Conservation (phyloP, 2,329 filamentous ascomycete species). For the Stachybotrys elegans region DNA sequence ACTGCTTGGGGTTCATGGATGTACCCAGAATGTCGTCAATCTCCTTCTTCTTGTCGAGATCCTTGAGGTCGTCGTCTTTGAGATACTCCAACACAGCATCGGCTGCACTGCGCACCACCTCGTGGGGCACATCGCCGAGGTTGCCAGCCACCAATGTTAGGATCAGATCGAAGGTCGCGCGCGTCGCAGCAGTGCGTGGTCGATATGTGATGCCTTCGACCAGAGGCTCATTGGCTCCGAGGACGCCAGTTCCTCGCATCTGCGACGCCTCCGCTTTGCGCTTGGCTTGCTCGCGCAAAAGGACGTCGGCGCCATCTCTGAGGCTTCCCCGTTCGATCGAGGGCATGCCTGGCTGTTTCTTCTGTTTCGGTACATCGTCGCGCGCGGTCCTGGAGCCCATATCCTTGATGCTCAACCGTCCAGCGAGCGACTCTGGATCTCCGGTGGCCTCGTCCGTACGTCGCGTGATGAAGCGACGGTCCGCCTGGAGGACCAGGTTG, state of each 20-base stretch:
- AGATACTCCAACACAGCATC: constrained; percentile 87
- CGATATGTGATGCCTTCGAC: constrained; percentile 91
- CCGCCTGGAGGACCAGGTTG: constrained; percentile 99
- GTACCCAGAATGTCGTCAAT: constrained; percentile 89
- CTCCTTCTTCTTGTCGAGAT: constrained; percentile 97
- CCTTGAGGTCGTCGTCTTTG: constrained; percentile 93
- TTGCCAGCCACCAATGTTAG: constrained; percentile 83
- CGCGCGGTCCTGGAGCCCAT: constrained; percentile 85
- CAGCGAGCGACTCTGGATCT: constrained; percentile 94
- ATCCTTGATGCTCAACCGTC: constrained; percentile 85
- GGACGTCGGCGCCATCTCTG: constrained; percentile 76
- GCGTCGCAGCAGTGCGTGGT: constrained; percentile 84
- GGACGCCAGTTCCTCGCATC: constrained; percentile 67
- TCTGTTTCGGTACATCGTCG: constrained; percentile 75
- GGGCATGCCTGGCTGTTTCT: constrained; percentile 64
- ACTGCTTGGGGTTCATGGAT: constrained; percentile 79
- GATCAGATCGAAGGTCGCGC: constrained; percentile 91
- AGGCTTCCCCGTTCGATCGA: constrained; percentile 71
- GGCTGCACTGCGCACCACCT: constrained; percentile 87
- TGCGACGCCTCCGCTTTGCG: constrained; percentile 68
- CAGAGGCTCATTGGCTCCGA: constrained; percentile 78
- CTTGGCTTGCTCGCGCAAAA: constrained; percentile 81
- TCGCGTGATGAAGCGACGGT: constrained; percentile 90
- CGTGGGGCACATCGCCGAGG: constrained; percentile 87
- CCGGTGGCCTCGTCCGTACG: constrained; percentile 92